These are phyloP conservation scores for Cutaneotrichosporon sp. DNA, from an alignment of 1,284 basidiomycete species.

Conservation along the genomic window DNA sequence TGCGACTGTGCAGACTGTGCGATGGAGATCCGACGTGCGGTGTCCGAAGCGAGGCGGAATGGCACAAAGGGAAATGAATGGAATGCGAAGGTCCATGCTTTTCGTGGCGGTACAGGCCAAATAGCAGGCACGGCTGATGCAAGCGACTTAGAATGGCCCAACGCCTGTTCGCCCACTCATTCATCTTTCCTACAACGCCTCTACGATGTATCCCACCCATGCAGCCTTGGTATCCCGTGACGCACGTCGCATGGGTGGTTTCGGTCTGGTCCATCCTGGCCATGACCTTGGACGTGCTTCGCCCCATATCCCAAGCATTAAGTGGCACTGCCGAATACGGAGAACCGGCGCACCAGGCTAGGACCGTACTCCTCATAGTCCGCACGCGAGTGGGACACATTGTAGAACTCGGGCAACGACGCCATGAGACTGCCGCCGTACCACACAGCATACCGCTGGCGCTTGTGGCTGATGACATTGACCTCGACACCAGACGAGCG, in stretches of 20 bases:
- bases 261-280: no score
- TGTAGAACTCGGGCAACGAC: slow-evolving; percentile 94
- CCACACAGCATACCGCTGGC: slow-evolving; percentile 98
- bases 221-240: background rate
- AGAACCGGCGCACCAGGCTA: slow-evolving; percentile 89
- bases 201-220: background rate
- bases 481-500: slow-evolving; percentile 91
- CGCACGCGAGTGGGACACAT: slow-evolving; percentile 93
- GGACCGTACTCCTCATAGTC: slow-evolving; percentile 98
- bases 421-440: slow-evolving; percentile 93
- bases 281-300: no score
- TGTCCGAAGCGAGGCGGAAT: no score
- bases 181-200: slow-evolving; percentile 11
- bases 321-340: slow-evolving; percentile 86
- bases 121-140: no score
- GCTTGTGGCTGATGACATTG: slow-evolving; percentile 97
- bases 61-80: no score
- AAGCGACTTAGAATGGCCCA: no score
- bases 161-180: no score
- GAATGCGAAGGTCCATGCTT: no score
- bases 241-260: no score
- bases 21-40: no score
- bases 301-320: slow-evolving; percentile 36
- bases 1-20: no score
- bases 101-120: no score